phyloP scores from a whole-genome alignment of 1,284 basidiomycete genomes.

The Microbotryum silenes-acaulis region DNA sequence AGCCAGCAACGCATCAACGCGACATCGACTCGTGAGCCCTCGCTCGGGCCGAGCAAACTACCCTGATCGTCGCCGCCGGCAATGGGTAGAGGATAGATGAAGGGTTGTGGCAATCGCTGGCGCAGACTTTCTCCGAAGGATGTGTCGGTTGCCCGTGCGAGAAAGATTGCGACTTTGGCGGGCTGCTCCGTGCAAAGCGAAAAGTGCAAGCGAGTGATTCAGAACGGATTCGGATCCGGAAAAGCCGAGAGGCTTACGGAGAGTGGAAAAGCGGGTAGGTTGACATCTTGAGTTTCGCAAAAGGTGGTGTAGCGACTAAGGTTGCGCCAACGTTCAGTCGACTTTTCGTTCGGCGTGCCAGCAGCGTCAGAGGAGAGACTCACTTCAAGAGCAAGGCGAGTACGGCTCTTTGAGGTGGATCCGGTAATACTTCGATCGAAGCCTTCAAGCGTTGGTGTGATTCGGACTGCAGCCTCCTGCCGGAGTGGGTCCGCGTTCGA shows the following conservation, averaged over 20 bases:
- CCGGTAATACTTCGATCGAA: too few species aligned
- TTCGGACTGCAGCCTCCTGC: too few species aligned
- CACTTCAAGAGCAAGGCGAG: too few species aligned
- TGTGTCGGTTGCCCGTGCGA: background rate
- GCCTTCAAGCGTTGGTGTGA: too few species aligned
- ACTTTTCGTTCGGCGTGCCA: background rate
- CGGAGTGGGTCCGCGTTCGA: too few species aligned
- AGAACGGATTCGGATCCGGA: background rate
- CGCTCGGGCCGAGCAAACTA: background rate
- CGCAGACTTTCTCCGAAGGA: background rate
- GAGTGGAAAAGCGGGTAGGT: too few species aligned
- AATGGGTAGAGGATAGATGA: background rate
- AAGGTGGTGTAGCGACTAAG: background rate
- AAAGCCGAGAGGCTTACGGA: background rate
- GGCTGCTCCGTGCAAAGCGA: background rate
- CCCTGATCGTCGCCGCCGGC: background rate
- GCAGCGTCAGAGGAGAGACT: too few species aligned
- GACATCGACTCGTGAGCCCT: background rate
- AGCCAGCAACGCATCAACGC: background rate
- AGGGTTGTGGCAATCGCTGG: background rate
- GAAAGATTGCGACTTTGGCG: constrained; percentile 1
- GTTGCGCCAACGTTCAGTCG: background rate
- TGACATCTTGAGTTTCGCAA: too few species aligned
- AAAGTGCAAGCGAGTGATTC: background rate
- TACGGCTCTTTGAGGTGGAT: too few species aligned